Evolutionary conservation across 805 yeast species (phyloP).

Genomic region (Debaryomyces prosopidis): DNA sequence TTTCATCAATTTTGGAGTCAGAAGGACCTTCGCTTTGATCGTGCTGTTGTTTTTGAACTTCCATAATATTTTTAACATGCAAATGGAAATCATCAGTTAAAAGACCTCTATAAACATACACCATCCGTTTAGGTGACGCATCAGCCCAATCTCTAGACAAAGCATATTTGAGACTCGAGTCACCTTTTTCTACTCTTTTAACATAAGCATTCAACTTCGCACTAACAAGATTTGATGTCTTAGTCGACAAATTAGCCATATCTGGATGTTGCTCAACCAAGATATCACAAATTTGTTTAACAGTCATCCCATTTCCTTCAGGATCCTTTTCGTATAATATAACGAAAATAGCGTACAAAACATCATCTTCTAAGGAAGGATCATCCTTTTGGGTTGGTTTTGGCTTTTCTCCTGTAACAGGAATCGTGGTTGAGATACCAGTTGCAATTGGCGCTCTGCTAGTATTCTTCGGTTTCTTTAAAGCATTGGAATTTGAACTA

Average conservation of each 20-base stretch:
- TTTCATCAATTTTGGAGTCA: slow-evolving; percentile 5
- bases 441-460: slow-evolving; percentile 59
- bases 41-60: slow-evolving; percentile 40
- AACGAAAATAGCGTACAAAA: slow-evolving; percentile 70
- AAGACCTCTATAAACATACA: slow-evolving; percentile 79
- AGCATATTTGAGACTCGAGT: slow-evolving; percentile 68
- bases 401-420: slow-evolving; percentile 73
- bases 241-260: slow-evolving; percentile 78
- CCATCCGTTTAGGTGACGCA: slow-evolving; percentile 87
- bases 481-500: slow-evolving; percentile 12
- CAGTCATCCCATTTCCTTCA: slow-evolving; percentile 81
- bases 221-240: slow-evolving; percentile 76
- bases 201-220: slow-evolving; percentile 86
- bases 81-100: slow-evolving; percentile 73
- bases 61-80: slow-evolving; percentile 68
- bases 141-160: slow-evolving; percentile 89
- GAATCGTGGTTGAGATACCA: slow-evolving; percentile 76
- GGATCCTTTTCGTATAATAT: slow-evolving; percentile 70
- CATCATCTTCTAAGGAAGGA: slow-evolving; percentile 69
- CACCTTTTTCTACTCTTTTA: slow-evolving; percentile 83
- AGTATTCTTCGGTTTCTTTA: slow-evolving; percentile 36
- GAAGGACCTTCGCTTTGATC: slow-evolving; percentile 5
- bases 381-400: slow-evolving; percentile 64
- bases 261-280: slow-evolving; percentile 75
- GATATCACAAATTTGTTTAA: slow-evolving; percentile 80